phyloP scores from a whole-genome alignment of 768 basidiomycete species.

The Sarcomyxa edulis region DNA sequence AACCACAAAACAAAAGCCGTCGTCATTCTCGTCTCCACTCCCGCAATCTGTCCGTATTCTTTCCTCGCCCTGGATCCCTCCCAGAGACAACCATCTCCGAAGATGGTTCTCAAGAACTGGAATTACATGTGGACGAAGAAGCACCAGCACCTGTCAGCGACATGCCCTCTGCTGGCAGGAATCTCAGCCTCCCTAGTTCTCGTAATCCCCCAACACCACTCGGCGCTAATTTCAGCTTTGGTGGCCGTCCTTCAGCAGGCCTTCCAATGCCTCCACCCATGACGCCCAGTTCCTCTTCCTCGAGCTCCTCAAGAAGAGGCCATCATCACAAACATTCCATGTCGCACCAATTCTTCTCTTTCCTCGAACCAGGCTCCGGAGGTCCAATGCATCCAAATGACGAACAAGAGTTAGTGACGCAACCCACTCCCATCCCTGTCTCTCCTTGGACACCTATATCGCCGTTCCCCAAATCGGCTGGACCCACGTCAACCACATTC shows the following conservation, averaged over 20 bases:
- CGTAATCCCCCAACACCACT: constrained; percentile 32
- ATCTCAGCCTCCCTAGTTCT: constrained; percentile 34
- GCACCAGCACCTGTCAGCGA: constrained; percentile 45
- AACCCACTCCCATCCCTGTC: constrained; percentile 54
- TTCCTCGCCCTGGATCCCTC: constrained; percentile 71
- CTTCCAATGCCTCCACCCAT: constrained; percentile 20
- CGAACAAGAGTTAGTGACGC: too few relatives aligned
- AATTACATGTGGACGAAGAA: constrained; percentile 36
- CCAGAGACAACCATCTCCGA: constrained; percentile 61
- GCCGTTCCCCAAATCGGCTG: constrained; percentile 27
- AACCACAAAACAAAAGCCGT: constrained; percentile 10
- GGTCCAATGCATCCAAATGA: constrained; percentile 22
- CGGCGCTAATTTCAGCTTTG: constrained; percentile 61
- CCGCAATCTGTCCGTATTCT: constrained; percentile 87
- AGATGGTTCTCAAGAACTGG: constrained; percentile 54
- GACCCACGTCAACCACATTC: constrained; percentile 8
- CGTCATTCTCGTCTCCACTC: constrained; percentile 81
- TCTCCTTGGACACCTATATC: constrained; percentile 69
- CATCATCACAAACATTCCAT: constrained; percentile 93
- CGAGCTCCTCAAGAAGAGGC: constrained; percentile 47
- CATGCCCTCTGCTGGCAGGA: constrained; percentile 37
- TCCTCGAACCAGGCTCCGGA: constrained; percentile 70
- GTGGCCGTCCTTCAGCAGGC: constrained; percentile 41
- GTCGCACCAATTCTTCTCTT: constrained; percentile 94
- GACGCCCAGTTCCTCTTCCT: constrained; percentile 16